Conservation (phyloP, 2,329 filamentous ascomycete genomes). For the Arthrocladium fulminans region DNA sequence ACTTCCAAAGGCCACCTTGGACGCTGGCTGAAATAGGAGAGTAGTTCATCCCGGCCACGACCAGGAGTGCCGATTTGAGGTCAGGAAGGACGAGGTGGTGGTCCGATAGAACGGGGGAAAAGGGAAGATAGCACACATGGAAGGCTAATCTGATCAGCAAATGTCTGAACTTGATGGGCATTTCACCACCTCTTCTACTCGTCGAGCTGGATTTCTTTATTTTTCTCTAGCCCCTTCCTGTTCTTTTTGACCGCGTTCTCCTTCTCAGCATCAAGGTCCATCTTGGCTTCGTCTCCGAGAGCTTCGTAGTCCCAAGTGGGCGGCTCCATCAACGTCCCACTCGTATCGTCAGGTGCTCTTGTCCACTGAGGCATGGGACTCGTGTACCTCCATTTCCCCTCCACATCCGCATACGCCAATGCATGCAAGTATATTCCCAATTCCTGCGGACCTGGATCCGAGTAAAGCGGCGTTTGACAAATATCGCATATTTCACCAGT, state of each 20-base stretch:
- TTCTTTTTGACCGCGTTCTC: slow-evolving; percentile 12
- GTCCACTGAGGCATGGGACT: slow-evolving; percentile 83
- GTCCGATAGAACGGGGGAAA: neutral
- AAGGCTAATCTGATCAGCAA: neutral
- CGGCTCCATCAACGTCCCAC: slow-evolving; percentile 59
- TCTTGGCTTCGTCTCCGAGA: slow-evolving; percentile 24
- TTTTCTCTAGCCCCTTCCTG: slow-evolving; percentile 17
- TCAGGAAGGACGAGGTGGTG: slow-evolving; percentile 23
- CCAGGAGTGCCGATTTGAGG: slow-evolving; percentile 49
- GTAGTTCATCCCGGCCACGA: slow-evolving; percentile 54
- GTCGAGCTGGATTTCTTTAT: slow-evolving; percentile 12
- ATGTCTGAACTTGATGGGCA: neutral
- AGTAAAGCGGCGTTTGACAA: slow-evolving; percentile 84
- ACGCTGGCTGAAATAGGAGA: slow-evolving; percentile 42
- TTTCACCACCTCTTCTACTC: neutral
- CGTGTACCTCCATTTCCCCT: slow-evolving; percentile 77
- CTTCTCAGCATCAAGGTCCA: slow-evolving; percentile 30
- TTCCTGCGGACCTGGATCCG: slow-evolving; percentile 82
- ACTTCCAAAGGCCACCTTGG: slow-evolving; percentile 45
- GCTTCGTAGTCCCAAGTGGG: slow-evolving; percentile 30
- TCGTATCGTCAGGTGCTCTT: slow-evolving; percentile 62
- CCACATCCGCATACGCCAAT: slow-evolving; percentile 74
- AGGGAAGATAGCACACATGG: neutral
- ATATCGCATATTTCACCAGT: slow-evolving; percentile 72
- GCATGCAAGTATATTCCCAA: slow-evolving; percentile 91